phyloP scores from a whole-genome alignment of 306 rosid genomes.

The Glycine soja region DNA sequence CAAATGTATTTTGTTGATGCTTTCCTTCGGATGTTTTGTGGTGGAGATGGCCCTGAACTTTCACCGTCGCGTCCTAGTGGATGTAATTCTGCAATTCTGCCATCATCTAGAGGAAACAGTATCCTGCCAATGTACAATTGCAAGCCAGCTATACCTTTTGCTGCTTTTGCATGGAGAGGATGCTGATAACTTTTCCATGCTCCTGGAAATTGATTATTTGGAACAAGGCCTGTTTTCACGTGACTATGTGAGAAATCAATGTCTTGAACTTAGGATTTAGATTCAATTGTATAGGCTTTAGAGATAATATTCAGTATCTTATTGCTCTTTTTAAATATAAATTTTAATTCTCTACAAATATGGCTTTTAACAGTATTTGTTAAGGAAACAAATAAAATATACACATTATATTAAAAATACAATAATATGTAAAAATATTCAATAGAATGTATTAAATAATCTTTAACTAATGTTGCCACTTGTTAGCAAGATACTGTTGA shows the following conservation, averaged over 20 bases:
- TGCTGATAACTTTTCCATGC: slow-evolving; percentile 19
- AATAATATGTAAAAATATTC: background rate
- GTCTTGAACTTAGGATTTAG: background rate
- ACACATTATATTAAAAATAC: background rate
- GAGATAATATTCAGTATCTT: background rate
- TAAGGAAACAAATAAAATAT: background rate
- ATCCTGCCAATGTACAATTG: slow-evolving; percentile 19
- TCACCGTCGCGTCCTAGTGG: slow-evolving; percentile 5
- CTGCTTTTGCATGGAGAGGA: slow-evolving; percentile 24
- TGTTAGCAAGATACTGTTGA: background rate
- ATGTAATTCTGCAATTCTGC: slow-evolving; percentile 6
- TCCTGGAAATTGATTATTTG: background rate
- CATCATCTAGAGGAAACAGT: slow-evolving; percentile 21
- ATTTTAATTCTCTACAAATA: background rate
- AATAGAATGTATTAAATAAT: background rate
- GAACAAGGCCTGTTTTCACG: background rate
- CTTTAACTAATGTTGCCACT: background rate
- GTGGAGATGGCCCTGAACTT: slow-evolving; percentile 14
- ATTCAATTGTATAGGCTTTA: too few species aligned
- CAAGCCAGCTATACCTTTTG: slow-evolving; percentile 13
- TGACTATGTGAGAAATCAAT: background rate
- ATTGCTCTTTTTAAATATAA: background rate
- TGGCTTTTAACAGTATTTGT: background rate
- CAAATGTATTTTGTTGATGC: slow-evolving; percentile 9
- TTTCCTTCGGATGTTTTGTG: slow-evolving; percentile 7